phyloP scores from a whole-genome alignment of 192 early-diverging fungal genomes.

The Coemansia sp. region DNA sequence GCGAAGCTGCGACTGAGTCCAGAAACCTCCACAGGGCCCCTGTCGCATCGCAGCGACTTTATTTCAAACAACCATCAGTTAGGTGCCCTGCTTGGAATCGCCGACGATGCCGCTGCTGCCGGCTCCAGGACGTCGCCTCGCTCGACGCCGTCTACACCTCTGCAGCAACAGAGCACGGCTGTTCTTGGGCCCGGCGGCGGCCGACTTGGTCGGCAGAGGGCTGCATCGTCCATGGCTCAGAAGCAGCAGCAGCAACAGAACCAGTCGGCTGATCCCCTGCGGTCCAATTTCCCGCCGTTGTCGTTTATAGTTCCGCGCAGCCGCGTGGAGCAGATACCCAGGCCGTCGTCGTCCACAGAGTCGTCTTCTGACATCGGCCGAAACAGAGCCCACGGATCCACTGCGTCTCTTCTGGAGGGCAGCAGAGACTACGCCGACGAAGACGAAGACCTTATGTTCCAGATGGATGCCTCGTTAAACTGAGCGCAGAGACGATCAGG shows the following conservation, averaged over 20 bases:
- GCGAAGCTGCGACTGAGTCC: conserved; percentile 11
- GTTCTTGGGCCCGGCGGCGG: not conserved
- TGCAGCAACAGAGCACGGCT: conserved; percentile 3
- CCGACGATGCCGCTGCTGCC: conserved; percentile 9
- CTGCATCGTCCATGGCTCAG: not conserved
- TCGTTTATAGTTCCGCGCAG: conserved; percentile 48
- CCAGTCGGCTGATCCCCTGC: conserved; percentile 11
- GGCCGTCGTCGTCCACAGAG: not conserved
- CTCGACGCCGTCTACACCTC: conserved; percentile 39
- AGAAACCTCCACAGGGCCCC: conserved; percentile 9
- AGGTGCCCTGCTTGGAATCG: conserved; percentile 25
- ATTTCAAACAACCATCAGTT: conserved; percentile 20
- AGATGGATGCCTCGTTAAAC: conserved; percentile 39
- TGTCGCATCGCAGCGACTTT: conserved; percentile 40
- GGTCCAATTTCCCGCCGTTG: conserved; percentile 48
- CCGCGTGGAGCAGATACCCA: conserved; percentile 13
- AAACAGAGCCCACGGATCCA: not conserved
- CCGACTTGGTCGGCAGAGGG: not conserved
- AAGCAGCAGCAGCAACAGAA: conserved; percentile 7
- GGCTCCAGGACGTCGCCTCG: conserved; percentile 16
- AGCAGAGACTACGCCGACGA: conserved; percentile 15
- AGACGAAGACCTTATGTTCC: conserved; percentile 52
- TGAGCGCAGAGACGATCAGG: not conserved
- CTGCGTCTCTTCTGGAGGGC: not conserved
- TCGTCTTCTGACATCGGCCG: not conserved